These are phyloP conservation scores for Polysphondylium violaceum DNA, from an alignment of 78 protist species.

Conservation along the genomic window DNA sequence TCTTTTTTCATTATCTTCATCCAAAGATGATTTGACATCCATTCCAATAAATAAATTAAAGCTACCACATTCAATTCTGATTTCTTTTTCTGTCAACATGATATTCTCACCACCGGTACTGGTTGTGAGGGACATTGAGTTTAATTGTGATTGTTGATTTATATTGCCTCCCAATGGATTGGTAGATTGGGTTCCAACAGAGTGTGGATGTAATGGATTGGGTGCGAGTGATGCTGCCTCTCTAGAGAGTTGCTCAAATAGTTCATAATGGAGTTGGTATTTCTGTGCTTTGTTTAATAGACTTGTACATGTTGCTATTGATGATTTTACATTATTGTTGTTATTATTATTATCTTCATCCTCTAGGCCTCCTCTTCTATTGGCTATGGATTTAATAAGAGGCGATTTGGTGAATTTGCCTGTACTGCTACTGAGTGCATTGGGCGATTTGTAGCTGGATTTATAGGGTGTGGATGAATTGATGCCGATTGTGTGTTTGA, in stretches of 20 bases:
- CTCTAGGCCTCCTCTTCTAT: too few relatives aligned
- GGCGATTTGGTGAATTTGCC: too few relatives aligned
- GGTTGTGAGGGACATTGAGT: background rate
- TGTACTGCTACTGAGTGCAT: background rate
- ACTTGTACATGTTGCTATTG: constrained; percentile 50
- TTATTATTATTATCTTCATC: background rate
- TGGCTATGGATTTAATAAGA: too few relatives aligned
- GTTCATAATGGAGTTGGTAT: constrained; percentile 43
- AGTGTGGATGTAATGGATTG: background rate
- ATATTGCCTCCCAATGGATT: background rate
- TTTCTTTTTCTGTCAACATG: constrained; percentile 62
- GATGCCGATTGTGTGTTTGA: background rate
- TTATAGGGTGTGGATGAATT: too few relatives aligned
- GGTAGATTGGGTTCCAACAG: background rate
- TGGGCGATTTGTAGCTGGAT: too few relatives aligned
- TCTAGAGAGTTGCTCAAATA: constrained; percentile 41
- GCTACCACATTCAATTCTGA: constrained; percentile 73
- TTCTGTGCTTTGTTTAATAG: constrained; percentile 65
- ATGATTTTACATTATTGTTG: background rate
- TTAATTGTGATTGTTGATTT: constrained; percentile 13
- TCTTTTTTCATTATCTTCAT: background rate
- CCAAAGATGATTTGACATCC: constrained; percentile 10
- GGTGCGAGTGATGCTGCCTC: constrained; percentile 6
- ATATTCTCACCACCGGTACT: constrained; percentile 41
- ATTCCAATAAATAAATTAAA: constrained; percentile 64